Conservation (phyloP, 768 basidiomycete species). For the Tricholoma sp. region DNA sequence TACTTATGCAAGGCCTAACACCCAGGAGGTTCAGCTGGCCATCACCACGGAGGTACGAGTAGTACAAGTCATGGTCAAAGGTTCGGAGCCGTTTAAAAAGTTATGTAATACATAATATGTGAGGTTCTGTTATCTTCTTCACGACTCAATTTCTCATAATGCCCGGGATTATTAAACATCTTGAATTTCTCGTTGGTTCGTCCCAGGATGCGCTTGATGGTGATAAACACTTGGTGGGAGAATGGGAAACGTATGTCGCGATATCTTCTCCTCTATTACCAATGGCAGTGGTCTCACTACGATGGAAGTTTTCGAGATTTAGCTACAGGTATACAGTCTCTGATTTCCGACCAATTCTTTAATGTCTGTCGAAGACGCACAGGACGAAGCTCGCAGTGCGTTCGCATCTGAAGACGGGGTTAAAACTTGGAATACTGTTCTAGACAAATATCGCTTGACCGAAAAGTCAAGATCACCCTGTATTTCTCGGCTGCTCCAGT, state of each 20-base stretch:
- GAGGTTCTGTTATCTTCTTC: no score
- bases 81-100: no score
- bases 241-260: conserved; percentile 25
- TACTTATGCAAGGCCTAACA: no score
- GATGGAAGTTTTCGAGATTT: conserved; percentile 8
- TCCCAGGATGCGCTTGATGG: conserved; percentile 17
- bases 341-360: neutral
- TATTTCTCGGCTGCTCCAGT: conserved; percentile 19
- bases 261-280: neutral
- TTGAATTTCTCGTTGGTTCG: conserved; percentile 24
- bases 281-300: neutral
- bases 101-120: no score
- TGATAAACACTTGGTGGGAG: conserved; percentile 21
- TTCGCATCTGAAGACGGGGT: conserved; percentile 6
- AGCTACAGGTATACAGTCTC: conserved; percentile 1
- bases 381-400: conserved; percentile 1
- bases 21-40: no score
- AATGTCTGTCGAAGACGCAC: conserved; percentile 5
- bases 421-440: conserved; percentile 24
- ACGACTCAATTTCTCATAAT: no score
- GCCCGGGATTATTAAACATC: conserved; percentile 16
- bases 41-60: no score
- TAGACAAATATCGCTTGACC: conserved; percentile 22
- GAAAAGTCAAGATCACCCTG: neutral
- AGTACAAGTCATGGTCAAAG: no score